These are phyloP conservation scores for Neonothopanus nambi DNA, from an alignment of 1,284 basidiomycete species.

Conservation along the genomic window DNA sequence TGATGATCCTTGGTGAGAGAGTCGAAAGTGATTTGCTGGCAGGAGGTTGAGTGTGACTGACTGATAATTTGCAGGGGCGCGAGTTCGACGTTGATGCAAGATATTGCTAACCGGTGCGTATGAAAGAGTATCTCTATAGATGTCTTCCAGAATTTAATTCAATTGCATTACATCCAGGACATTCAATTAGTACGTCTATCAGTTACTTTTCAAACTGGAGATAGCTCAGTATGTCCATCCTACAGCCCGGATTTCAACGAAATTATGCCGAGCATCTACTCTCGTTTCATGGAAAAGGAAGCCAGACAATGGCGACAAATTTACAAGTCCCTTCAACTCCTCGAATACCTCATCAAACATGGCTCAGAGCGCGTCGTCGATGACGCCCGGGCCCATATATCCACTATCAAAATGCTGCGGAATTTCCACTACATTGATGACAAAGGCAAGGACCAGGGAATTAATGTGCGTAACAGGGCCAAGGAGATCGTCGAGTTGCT, in stretches of 20 bases:
- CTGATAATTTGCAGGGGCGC: constrained; percentile 73
- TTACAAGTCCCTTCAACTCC: constrained; percentile 96
- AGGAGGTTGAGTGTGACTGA: not conserved
- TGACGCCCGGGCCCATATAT: constrained; percentile 92
- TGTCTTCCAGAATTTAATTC: constrained; percentile 9
- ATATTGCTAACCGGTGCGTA: constrained; percentile 92
- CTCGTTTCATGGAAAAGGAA: constrained; percentile 96
- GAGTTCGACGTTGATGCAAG: constrained; percentile 97
- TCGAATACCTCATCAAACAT: constrained; percentile 96
- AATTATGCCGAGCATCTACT: constrained; percentile 98
- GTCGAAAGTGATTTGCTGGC: not conserved
- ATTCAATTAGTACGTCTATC: constrained; percentile 80
- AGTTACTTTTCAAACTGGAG: not conserved
- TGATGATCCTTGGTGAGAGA: constrained; percentile 88
- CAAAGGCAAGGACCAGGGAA: constrained; percentile 98
- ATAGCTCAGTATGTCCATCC: constrained; percentile 9
- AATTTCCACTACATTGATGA: constrained; percentile 99
- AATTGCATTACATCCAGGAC: constrained; percentile 51
- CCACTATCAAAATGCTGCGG: constrained; percentile 96
- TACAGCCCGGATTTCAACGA: constrained; percentile 96
- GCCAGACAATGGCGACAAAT: constrained; percentile 98
- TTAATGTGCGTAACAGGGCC: constrained; percentile 95
- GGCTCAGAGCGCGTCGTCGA: constrained; percentile 99
- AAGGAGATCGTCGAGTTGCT: constrained; percentile 90
- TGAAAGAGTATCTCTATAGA: constrained; percentile 1